Evolutionary conservation across 495 filamentous ascomycete species (phyloP), one percentile per base, ranked within the genome.

Genomic region (Echria macrotheca): DNA sequence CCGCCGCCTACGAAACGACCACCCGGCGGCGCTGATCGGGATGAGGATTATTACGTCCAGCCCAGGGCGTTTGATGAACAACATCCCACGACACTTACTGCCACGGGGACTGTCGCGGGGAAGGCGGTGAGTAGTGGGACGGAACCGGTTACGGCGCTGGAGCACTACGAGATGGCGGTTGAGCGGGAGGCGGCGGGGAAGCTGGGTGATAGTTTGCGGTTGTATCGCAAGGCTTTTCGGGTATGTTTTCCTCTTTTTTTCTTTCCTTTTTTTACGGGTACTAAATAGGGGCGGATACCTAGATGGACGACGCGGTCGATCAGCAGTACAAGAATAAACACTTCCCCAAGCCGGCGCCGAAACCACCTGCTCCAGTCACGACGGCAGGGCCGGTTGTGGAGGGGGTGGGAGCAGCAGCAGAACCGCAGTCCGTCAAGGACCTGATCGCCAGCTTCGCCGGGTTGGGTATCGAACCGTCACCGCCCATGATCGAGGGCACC

Each of bases 81-180:
- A n/a, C n/a, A n/a, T n/a, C n/a, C n/a, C n/a, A n/a, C n/a, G n/a
- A n/a, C n/a, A n/a, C n/a, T n/a, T n/a, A n/a, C n/a, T n/a, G n/a
- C n/a, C n/a, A n/a, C n/a, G n/a, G n/a, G n/a, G n/a, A n/a, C n/a
- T n/a, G n/a, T n/a, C n/a, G n/a, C n/a, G n/a, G n/a, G n/a, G n/a
- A n/a, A n/a, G n/a, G n/a, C n/a, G n/a, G n/a, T n/a, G n/a, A n/a
- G n/a, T n/a, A 17, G 24, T 0, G 45, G 11, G 8, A 53, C 66
- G 24, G 84, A 88, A 55, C 89, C 85, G 10, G 69, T 69, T 18
- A 87, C 90, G 6, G 93, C 93, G 3, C 67, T 97, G 31, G 93
- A 96, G 58, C 87, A 96, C 64, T 97, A 94, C 59, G 93, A 97
- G 63, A 77, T 78, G 63, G 94, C 91, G 0, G 89, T 95, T 6